Base-by-base conservation (phyloP, 83 land plant genomes). In the Picea engelmannii region DNA sequence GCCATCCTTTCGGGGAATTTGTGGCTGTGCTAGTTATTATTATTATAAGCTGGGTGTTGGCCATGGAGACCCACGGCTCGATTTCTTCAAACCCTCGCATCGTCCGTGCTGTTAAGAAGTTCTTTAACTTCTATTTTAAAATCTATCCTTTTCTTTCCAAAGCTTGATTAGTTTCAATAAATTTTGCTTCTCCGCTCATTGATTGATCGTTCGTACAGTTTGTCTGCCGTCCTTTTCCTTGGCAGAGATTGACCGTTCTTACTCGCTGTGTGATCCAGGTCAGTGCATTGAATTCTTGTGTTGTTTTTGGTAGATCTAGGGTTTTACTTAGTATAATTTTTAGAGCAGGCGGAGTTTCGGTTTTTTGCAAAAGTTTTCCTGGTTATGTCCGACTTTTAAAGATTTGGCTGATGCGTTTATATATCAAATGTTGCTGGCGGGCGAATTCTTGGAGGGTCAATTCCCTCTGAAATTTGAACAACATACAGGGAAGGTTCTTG, bases 71-170 rank as follows among this genome's bases (percentile, higher is more conserved):
- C 31, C 31, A 27, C 31, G 31, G 1, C 31, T 27, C 31, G 1
- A 27, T 27, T 27, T 27, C 31, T 27, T 27, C 31, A 27, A 27
- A 27, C 31, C 31, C 0, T 27, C 1, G 31, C 67, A 81, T 93
- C 78, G 84, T 91, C 62, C 87, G 89, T 2, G 95, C 95, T 66
- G 95, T 93, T 93, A 63, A 61, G 55, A 2, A 23, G 17, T 35
- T 70, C 31, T 11, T 23, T 40, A 2, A 61, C 78, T 76, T 71
- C 64, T 70, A 75, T 55, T 15, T 81, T 25, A 55, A 25, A 61
- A 58, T 68, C 31, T 71, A 47, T 31, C n/a, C 13, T 49, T n/a
- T 62, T 70, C 16, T 81, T 4, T 42, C 38, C 17, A 15, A 16
- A 20, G 52, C 23, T 27, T 81, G 38, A 8, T 40, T 21, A 24